phyloP scores from a whole-genome alignment of 1,139 yeast species.

The Saccharomyces hybrid region DNA sequence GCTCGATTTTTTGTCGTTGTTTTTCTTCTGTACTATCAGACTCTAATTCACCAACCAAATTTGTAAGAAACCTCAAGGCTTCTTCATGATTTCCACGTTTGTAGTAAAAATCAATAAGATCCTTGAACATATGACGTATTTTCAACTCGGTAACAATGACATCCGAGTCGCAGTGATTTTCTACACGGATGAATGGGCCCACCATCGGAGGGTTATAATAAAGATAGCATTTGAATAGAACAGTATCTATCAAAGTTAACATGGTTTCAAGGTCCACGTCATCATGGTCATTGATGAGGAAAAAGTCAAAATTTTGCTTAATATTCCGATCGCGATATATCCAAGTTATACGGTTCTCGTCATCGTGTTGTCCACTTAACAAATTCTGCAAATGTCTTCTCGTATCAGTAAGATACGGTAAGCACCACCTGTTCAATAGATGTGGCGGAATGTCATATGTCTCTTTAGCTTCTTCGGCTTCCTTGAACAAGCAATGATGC shows the following conservation, averaged over 20 bases:
- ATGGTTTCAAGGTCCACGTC: constrained; percentile 32
- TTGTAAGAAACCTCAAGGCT: constrained; percentile 53
- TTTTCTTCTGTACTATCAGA: constrained; percentile 10
- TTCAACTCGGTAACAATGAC: constrained; percentile 53
- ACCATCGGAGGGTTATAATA: constrained; percentile 61
- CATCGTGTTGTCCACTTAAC: constrained; percentile 11
- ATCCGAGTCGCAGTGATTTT: constrained; percentile 62
- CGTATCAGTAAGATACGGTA: constrained; percentile 48
- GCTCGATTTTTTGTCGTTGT: constrained; percentile 25
- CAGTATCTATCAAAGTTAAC: constrained; percentile 63
- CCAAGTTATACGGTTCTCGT: constrained; percentile 17
- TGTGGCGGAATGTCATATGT: constrained; percentile 20
- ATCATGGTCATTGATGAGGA: constrained; percentile 25
- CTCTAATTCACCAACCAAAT: constrained; percentile 23
- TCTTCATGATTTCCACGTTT: constrained; percentile 55
- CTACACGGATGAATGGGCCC: constrained; percentile 73
- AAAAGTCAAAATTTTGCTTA: constrained; percentile 21
- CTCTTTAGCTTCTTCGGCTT: neutral
- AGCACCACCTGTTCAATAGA: constrained; percentile 42
- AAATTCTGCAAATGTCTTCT: constrained; percentile 38
- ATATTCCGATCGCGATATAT: constrained; percentile 15
- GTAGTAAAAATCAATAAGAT: constrained; percentile 72
- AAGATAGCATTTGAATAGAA: constrained; percentile 68
- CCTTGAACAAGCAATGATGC: constrained; percentile 14
- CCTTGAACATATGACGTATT: constrained; percentile 49